A percentile compares a stretch with the other conserved stretches of the same genome.
These are phyloP conservation scores for Microdochium nivale DNA, from an alignment of 2,329 filamentous ascomycete genomes.

Conservation along the genomic window DNA sequence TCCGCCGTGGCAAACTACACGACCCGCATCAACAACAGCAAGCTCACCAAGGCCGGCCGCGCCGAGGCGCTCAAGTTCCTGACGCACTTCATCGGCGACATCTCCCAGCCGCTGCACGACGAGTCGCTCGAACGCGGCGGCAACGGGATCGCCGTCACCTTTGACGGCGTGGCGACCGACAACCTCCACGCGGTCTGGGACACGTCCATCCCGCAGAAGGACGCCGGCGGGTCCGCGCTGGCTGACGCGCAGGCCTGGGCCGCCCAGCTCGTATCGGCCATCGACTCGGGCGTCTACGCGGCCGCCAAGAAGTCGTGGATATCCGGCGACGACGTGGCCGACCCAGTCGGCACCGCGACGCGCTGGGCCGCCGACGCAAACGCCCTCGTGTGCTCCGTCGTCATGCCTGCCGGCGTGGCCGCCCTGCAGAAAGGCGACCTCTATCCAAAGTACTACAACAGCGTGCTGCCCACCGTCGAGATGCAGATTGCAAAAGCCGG, in stretches of 20 bases:
- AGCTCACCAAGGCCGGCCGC: constrained; percentile 6
- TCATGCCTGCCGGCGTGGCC: constrained; percentile 29
- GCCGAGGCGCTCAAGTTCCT: constrained; percentile 7
- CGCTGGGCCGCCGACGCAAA: constrained; percentile 34
- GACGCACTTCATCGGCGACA: constrained; percentile 34
- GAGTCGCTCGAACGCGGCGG: constrained; percentile 33
- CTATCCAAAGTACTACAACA: constrained; percentile 32
- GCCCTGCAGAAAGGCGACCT: constrained; percentile 28
- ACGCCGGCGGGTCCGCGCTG: constrained; percentile 25
- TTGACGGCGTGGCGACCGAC: constrained; percentile 22
- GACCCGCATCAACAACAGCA: constrained; percentile 8
- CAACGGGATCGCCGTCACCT: constrained; percentile 35
- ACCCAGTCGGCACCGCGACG: constrained; percentile 26
- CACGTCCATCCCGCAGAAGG: constrained; percentile 32
- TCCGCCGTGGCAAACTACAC: constrained; percentile 18
- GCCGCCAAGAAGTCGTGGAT: constrained; percentile 25
- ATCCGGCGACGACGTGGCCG: constrained; percentile 23
- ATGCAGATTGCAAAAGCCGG: constrained; percentile 35
- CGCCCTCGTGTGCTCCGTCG: constrained; percentile 28
- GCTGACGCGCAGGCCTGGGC: constrained; percentile 26
- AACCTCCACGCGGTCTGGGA: constrained; percentile 44
- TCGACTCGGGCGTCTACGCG: constrained; percentile 26
- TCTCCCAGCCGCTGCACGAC: constrained; percentile 31
- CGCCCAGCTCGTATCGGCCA: constrained; percentile 20
- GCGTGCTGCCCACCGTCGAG: constrained; percentile 29